Base-by-base conservation (phyloP, 1,284 basidiomycete genomes). In the Boletus mariae region DNA sequence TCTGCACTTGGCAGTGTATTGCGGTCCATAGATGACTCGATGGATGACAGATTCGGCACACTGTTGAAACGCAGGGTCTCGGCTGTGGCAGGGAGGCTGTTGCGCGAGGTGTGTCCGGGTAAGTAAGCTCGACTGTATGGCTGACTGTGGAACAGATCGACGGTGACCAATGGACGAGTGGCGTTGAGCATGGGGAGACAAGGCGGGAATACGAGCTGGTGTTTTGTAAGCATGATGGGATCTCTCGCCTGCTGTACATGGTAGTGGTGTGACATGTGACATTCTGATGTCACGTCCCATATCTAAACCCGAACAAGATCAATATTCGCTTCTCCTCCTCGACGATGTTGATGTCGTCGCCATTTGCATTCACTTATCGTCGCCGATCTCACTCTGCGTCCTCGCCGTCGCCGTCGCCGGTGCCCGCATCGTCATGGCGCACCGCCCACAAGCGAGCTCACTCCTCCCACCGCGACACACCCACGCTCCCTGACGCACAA, bases 351-450 rank as follows among this genome's bases (percentile, higher is more conserved):
- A 37, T 41, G 54, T 60, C 34, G 44, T 75, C 75, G 53, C 57
- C 69, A 51, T 68, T 67, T 50, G 58, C 59, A 43, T 63, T 68
- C 55, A 69, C 67, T 58, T 72, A 74, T 61, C 79, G 82, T 56
- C 75, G 76, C 45, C 72, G 83, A 63, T 84, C 83, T 29, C 77
- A 78, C 57, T 83, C 83, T 26, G 73, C 77, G n/a, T 78, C 80
- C 15, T 73, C 74, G 9, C 68, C 73, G 20, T 74, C 76, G 12
- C 65, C 69, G 63, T 59, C 71, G 47, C 54, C 65, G 31, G 66
- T 69, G 48, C 68, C 68, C 20, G 68, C 70, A 31, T 59, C 69
- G 51, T 68, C 72, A 43, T 74, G 71, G 73, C 73, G 73, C 52
- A 63, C 67, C 41, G 64, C 79, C 8, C 68, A 69, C 49, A 83